Evolutionary conservation across 805 yeast species (phyloP).

Genomic region (Henningerozyma blattae): DNA sequence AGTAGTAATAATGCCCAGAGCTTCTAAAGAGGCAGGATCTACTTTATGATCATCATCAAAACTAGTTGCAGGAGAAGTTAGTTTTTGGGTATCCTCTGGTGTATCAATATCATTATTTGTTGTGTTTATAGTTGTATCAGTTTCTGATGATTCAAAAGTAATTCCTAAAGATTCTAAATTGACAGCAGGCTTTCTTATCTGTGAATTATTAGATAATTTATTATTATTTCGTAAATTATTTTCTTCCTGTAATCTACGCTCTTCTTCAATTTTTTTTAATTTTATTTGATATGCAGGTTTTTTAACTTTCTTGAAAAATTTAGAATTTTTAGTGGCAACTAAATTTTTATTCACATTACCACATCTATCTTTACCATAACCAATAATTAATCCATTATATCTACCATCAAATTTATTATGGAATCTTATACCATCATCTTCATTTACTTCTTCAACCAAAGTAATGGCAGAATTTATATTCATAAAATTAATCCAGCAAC

Average conservation of each 20-base stretch:
- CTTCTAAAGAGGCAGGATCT: conserved; percentile 2
- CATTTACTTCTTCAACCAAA: conserved; percentile 47
- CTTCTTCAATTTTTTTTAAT: conserved; percentile 20
- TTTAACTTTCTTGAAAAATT: conserved; percentile 30
- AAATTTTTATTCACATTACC: conserved; percentile 37
- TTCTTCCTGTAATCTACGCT: conserved; percentile 17
- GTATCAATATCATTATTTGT: not conserved
- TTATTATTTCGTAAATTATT: conserved; percentile 1
- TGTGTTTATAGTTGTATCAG: not conserved
- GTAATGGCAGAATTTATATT: conserved; percentile 52
- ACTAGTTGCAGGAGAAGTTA: not conserved
- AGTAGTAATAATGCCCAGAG: conserved; percentile 8
- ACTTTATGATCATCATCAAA: not conserved
- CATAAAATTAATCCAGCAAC: conserved; percentile 66
- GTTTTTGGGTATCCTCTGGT: not conserved
- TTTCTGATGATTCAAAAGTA: conserved; percentile 2
- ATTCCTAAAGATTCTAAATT: conserved; percentile 10
- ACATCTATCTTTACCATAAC: conserved; percentile 72
- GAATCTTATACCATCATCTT: conserved; percentile 23
- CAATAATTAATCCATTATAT: conserved; percentile 44
- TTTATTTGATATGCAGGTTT: conserved; percentile 18
- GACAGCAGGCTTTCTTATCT: not conserved
- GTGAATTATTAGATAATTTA: not conserved
- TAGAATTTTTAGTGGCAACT: conserved; percentile 38
- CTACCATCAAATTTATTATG: conserved; percentile 31